A percentile compares a stretch with the other conserved stretches of the same genome.
These are phyloP conservation scores for Sonneratia caseolaris DNA, from an alignment of 345 rosid genomes.

Conservation along the genomic window DNA sequence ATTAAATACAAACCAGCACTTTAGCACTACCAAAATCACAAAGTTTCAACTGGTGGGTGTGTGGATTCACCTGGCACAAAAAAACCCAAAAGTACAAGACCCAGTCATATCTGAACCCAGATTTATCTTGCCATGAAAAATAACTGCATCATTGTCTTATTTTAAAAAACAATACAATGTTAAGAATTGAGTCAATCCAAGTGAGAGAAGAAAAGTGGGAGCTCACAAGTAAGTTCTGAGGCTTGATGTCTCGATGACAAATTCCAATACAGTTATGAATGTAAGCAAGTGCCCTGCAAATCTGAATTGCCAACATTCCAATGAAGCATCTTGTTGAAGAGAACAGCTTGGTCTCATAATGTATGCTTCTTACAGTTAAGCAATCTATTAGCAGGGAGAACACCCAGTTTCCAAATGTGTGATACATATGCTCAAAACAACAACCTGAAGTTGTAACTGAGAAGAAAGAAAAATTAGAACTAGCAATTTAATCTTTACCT, in stretches of 20 bases:
- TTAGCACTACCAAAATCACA: slow-evolving; percentile 98
- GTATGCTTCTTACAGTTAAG: not conserved
- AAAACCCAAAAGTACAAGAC: not conserved
- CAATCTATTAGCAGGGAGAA: not conserved
- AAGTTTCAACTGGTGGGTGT: slow-evolving; percentile 77
- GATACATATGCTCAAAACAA: not conserved
- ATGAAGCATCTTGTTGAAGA: not conserved
- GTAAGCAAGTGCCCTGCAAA: slow-evolving; percentile 93
- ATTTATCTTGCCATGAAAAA: not conserved
- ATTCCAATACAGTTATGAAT: slow-evolving; percentile 77
- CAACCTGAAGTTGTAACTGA: not conserved
- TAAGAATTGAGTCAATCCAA: not conserved
- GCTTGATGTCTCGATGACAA: slow-evolving; percentile 98
- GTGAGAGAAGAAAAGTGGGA: not conserved
- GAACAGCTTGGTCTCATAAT: not conserved
- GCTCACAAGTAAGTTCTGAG: slow-evolving; percentile 80
- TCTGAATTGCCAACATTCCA: slow-evolving; percentile 37
- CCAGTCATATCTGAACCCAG: not conserved
- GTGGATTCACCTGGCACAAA: slow-evolving; percentile 65
- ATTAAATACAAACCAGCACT: slow-evolving; percentile 48
- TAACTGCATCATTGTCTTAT: not conserved
- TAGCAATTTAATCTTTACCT: slow-evolving; percentile 30
- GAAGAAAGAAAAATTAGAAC: not conserved
- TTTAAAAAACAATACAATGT: not conserved
- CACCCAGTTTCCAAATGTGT: not conserved